These are phyloP conservation scores for Panellus pusillus DNA, from an alignment of 768 basidiomycete species.

Conservation along the genomic window DNA sequence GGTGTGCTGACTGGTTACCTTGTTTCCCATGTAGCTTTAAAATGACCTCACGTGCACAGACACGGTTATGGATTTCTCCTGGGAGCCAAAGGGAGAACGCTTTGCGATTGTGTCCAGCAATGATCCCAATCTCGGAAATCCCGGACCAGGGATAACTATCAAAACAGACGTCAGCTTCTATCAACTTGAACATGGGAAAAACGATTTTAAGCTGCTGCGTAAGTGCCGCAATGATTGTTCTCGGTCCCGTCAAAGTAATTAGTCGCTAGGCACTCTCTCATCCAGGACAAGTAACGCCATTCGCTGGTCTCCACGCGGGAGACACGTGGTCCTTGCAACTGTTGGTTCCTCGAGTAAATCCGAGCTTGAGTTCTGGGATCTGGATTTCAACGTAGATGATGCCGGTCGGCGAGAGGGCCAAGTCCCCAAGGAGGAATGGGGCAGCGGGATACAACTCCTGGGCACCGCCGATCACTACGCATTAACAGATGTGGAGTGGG, in stretches of 20 bases:
- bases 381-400: constrained; percentile 82
- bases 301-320: constrained; percentile 94
- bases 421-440: constrained; percentile 71
- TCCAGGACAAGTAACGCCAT: constrained; percentile 89
- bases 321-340: constrained; percentile 94
- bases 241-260: constrained; percentile 12
- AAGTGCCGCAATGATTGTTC: constrained; percentile 28
- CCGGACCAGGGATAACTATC: constrained; percentile 88
- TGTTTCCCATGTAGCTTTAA: constrained; percentile 1
- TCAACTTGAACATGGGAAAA: constrained; percentile 88
- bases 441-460: constrained; percentile 80
- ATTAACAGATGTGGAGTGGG: constrained; percentile 98
- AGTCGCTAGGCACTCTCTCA: constrained; percentile 64
- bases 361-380: constrained; percentile 98
- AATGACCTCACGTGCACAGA: constrained; percentile 46
- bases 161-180: constrained; percentile 97
- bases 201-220: constrained; percentile 92
- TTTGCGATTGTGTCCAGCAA: constrained; percentile 94
- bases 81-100: constrained; percentile 97
- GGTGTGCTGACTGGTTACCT: constrained; percentile 44
- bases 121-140: constrained; percentile 91
- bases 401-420: constrained; percentile 50
- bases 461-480: constrained; percentile 93
- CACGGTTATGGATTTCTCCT: constrained; percentile 93
- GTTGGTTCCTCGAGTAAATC: constrained; percentile 95